A percentile compares a stretch with the other conserved stretches of the same genome.
phyloP scores from a whole-genome alignment of 768 basidiomycete genomes.

The Paxillus rubicundulus region DNA sequence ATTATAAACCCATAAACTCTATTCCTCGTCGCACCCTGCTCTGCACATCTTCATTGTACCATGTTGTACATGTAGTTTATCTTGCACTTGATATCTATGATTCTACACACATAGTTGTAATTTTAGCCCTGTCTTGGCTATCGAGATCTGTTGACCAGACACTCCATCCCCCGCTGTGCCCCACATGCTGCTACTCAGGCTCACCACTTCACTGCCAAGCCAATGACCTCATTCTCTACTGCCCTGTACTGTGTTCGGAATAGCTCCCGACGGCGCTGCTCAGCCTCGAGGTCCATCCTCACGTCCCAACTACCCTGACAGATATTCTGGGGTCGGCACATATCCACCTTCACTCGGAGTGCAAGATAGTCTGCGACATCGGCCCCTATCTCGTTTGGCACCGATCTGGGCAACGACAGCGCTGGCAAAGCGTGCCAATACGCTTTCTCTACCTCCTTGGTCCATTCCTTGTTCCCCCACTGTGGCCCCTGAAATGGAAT shows the following conservation, averaged over 20 bases:
- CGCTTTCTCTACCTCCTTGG: slow-evolving; percentile 70
- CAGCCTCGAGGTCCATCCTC: slow-evolving; percentile 43
- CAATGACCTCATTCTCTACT: slow-evolving; percentile 82
- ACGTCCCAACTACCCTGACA: slow-evolving; percentile 35
- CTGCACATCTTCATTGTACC: slow-evolving; percentile 17
- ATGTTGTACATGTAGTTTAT: slow-evolving; percentile 15
- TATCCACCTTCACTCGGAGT: slow-evolving; percentile 39
- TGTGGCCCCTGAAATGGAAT: slow-evolving; percentile 47
- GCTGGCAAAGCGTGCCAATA: slow-evolving; percentile 69
- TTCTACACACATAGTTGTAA: background rate
- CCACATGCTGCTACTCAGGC: no score
- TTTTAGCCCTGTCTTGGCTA: background rate
- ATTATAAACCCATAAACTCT: slow-evolving; percentile 31
- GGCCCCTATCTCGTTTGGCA: slow-evolving; percentile 5
- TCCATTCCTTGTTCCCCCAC: slow-evolving; percentile 87
- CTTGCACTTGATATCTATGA: slow-evolving; percentile 7
- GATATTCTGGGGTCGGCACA: slow-evolving; percentile 34
- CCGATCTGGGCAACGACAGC: slow-evolving; percentile 38
- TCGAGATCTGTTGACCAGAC: background rate
- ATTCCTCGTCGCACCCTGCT: slow-evolving; percentile 13
- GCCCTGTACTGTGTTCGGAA: slow-evolving; percentile 82
- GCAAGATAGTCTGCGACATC: slow-evolving; percentile 38
- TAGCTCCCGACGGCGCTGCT: slow-evolving; percentile 41
- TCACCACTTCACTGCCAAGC: slow-evolving; percentile 74
- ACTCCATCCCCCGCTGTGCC: no score